A percentile compares a stretch with the other conserved stretches of the same genome.
Conservation (phyloP, 2,329 filamentous ascomycete genomes). For the Trichophyton mentagrophytes region DNA sequence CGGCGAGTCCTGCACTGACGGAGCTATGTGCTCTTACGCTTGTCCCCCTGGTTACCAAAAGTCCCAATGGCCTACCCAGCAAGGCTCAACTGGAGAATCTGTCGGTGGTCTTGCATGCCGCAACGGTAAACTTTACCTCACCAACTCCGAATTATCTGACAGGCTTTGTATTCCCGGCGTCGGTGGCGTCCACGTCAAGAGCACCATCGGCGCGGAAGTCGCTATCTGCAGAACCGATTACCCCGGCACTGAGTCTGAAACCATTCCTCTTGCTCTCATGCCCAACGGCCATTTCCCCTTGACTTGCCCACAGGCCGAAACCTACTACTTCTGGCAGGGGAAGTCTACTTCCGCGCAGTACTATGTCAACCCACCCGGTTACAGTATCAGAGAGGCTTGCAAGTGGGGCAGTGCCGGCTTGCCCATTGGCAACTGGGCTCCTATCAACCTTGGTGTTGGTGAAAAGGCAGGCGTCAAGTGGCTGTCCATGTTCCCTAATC, state of each 20-base stretch:
- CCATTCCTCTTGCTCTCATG: conserved; percentile 55
- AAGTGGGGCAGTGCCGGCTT: conserved; percentile 53
- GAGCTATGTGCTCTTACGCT: conserved; percentile 77
- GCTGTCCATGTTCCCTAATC: conserved; percentile 75
- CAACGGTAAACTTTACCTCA: conserved; percentile 62
- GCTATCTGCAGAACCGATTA: conserved; percentile 92
- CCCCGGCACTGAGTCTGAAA: conserved; percentile 74
- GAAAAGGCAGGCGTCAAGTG: conserved; percentile 53
- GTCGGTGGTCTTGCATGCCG: conserved; percentile 74
- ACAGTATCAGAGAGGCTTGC: conserved; percentile 55
- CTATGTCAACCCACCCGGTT: conserved; percentile 81
- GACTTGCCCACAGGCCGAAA: conserved; percentile 58
- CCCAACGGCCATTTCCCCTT: conserved; percentile 50
- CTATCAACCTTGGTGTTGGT: conserved; percentile 73
- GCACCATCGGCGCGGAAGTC: conserved; percentile 54
- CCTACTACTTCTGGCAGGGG: conserved; percentile 68
- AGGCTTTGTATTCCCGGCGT: conserved; percentile 65
- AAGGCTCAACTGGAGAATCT: conserved; percentile 71
- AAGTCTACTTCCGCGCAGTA: conserved; percentile 78
- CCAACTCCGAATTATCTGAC: conserved; percentile 49
- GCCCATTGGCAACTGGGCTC: conserved; percentile 67
- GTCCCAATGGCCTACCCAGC: conserved; percentile 69
- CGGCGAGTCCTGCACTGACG: conserved; percentile 48
- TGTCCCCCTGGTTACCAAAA: conserved; percentile 90
- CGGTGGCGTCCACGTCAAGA: conserved; percentile 59